Percentiles rank a stretch among this genome's conserved stretches.
Evolutionary conservation across 2,329 filamentous ascomycete species (phyloP).

Genomic region (Arachnopeziza araneosa): DNA sequence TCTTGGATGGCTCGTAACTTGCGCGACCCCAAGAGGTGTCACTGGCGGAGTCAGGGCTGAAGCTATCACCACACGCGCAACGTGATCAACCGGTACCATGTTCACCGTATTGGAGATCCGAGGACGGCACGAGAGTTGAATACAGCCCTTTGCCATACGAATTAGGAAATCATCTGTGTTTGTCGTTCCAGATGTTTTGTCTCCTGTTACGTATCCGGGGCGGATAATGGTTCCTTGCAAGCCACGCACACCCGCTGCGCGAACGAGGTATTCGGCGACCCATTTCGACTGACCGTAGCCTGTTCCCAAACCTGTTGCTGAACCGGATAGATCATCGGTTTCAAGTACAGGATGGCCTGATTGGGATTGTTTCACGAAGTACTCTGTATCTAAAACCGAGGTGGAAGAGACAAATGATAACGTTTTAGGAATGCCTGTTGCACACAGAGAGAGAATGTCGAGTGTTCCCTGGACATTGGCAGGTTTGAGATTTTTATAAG

Average conservation of each 20-base stretch:
- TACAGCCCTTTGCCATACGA: slow-evolving; percentile 78
- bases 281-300: slow-evolving; percentile 93
- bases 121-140: slow-evolving; percentile 70
- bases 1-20: slow-evolving; percentile 75
- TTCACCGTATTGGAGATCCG: slow-evolving; percentile 84
- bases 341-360: slow-evolving; percentile 64
- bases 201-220: slow-evolving; percentile 79
- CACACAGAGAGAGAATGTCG: slow-evolving; percentile 69
- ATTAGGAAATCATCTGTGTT: slow-evolving; percentile 90
- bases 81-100: slow-evolving; percentile 79
- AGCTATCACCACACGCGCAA: slow-evolving; percentile 74
- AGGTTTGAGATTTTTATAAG: slow-evolving; percentile 64
- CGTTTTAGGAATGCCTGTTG: slow-evolving; percentile 69
- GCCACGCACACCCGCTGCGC: slow-evolving; percentile 73
- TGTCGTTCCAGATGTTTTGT: slow-evolving; percentile 61
- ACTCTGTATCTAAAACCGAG: slow-evolving; percentile 71
- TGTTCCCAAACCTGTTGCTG: slow-evolving; percentile 69
- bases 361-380: slow-evolving; percentile 72
- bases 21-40: slow-evolving; percentile 50
- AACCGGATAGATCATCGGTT: slow-evolving; percentile 72
- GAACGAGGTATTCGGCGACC: slow-evolving; percentile 63
- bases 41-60: slow-evolving; percentile 40
- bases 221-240: slow-evolving; percentile 71
- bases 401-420: slow-evolving; percentile 82
- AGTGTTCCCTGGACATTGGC: slow-evolving; percentile 80